Percentiles rank a stretch among this genome's conserved stretches.
Conservation (phyloP, 2,329 filamentous ascomycete genomes). For the Aspergillus hiratsukae region DNA sequence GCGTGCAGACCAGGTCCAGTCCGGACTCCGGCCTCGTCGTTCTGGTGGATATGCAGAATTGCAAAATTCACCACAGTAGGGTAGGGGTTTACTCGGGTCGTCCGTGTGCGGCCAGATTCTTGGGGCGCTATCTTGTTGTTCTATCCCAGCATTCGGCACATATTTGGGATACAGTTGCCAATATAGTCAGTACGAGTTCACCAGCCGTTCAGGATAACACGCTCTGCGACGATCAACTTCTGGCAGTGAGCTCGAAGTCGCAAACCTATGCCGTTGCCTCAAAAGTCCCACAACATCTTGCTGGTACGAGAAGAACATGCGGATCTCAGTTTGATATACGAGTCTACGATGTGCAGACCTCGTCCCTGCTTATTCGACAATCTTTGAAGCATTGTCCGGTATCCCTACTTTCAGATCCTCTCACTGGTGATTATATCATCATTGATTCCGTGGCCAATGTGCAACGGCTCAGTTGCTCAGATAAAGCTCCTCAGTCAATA, state of each 20-base stretch:
- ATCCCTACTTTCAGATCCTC: conserved; percentile 60
- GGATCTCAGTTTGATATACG: conserved; percentile 47
- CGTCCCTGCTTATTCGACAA: conserved; percentile 55
- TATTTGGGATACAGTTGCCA: conserved; percentile 80
- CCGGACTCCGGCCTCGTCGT: conserved; percentile 61
- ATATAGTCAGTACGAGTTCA: conserved; percentile 64
- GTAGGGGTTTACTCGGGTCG: conserved; percentile 63
- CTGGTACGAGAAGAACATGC: conserved; percentile 43
- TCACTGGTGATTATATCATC: conserved; percentile 67
- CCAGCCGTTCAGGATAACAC: conserved; percentile 35
- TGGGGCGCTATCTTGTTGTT: conserved; percentile 70
- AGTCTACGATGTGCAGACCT: conserved; percentile 61
- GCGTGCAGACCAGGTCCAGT: conserved; percentile 36
- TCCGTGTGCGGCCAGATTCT: conserved; percentile 64
- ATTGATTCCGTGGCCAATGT: conserved; percentile 74
- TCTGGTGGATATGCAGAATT: conserved; percentile 69
- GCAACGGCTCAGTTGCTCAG: conserved; percentile 40
- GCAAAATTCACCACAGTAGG: conserved; percentile 62
- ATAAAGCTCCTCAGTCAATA: conserved; percentile 20
- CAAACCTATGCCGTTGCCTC: conserved; percentile 64
- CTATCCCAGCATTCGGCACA: conserved; percentile 64
- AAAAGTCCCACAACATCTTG: conserved; percentile 11
- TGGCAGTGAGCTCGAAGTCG: conserved; percentile 66
- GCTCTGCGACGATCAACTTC: conserved; percentile 23
- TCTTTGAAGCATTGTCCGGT: conserved; percentile 57